phyloP scores from a whole-genome alignment of 768 basidiomycete genomes.

The Pleurotus eryngii region DNA sequence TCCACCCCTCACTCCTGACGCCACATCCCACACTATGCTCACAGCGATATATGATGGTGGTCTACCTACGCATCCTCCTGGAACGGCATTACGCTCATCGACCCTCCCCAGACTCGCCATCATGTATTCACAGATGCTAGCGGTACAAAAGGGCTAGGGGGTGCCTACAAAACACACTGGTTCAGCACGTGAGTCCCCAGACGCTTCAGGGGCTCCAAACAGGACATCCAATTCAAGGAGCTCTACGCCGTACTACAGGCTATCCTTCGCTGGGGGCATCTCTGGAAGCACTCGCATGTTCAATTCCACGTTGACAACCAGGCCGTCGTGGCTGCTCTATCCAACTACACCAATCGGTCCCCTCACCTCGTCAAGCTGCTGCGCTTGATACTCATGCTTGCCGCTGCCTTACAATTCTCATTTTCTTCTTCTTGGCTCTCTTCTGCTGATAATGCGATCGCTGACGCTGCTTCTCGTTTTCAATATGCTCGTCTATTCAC shows the following conservation, averaged over 20 bases:
- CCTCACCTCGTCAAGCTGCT: slow-evolving; percentile 12
- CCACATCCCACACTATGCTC: slow-evolving; percentile 18
- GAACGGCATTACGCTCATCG: slow-evolving; percentile 24
- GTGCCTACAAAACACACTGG: slow-evolving; percentile 19
- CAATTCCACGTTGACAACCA: slow-evolving; percentile 26
- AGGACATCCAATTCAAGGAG: slow-evolving; percentile 33
- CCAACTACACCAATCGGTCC: slow-evolving; percentile 14
- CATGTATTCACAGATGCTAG: slow-evolving; percentile 29
- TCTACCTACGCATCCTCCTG: slow-evolving; percentile 16
- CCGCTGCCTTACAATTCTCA: slow-evolving; percentile 17
- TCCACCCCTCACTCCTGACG: slow-evolving; percentile 13
- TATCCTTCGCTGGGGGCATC: slow-evolving; percentile 24
- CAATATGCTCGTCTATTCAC: slow-evolving; percentile 20
- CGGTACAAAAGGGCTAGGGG: slow-evolving; percentile 26
- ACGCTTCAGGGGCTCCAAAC: slow-evolving; percentile 10
- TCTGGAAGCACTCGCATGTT: slow-evolving; percentile 20
- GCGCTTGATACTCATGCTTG: slow-evolving; percentile 13
- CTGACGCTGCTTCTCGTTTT: slow-evolving; percentile 27
- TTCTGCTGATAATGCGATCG: slow-evolving; percentile 16
- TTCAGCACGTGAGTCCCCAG: slow-evolving; percentile 21
- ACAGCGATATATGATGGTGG: slow-evolving; percentile 31
- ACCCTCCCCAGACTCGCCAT: slow-evolving; percentile 8
- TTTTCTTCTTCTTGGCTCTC: slow-evolving; percentile 21
- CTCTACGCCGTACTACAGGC: slow-evolving; percentile 26
- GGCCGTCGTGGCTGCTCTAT: too few relatives aligned